Base-by-base conservation (phyloP, 306 rosid species). In the Lagenaria siceraria region DNA sequence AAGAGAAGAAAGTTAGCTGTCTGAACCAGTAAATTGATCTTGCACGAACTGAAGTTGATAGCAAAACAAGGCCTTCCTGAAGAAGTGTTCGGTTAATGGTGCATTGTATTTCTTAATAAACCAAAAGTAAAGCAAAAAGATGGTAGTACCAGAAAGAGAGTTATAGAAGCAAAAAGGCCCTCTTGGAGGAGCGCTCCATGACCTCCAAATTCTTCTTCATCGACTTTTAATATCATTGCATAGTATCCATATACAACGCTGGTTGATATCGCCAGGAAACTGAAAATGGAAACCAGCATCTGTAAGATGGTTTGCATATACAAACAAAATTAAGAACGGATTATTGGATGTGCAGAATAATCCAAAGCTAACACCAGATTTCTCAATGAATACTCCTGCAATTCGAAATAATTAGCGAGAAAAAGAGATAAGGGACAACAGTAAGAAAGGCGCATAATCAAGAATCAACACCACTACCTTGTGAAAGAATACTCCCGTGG, bases 141-240 rank as follows among this genome's bases (percentile, higher is more conserved):
- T 31, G 74, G 51, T 12, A 77, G 36, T 96, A 96, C 99, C 98
- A 96, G 90, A 85, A 96, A 96, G 21, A 96, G 96, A 75, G 98
- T 96, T 76, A 83, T 38, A 40, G 99, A 96, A 42, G 99, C 99
- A 56, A 96, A 96, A 82, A 96, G 92, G 19, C 99, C 99, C 81
- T 96, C 99, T 83, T 92, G 99, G 54, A 96, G 99, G 74, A 96
- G 99, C 78, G 99, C 92, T 72, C 96, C 96, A 80, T 96, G 99
- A 61, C 99, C 99, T 5, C 99, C 99, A 78, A 88, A 89, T 74
- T 96, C 99, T 82, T 96, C 99, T 81, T 96, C 99, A 2, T 96
- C 99, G 78, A 96, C 85, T 91, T 90, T 92, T 74, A 96, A 87
- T 81, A 96, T 81, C 82, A 90, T 78, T 10, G 97, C 88, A 48